Evolutionary conservation across 768 basidiomycete species (phyloP), one percentile per base, ranked within the genome.

Genomic region (Pleurotus giganteus): DNA sequence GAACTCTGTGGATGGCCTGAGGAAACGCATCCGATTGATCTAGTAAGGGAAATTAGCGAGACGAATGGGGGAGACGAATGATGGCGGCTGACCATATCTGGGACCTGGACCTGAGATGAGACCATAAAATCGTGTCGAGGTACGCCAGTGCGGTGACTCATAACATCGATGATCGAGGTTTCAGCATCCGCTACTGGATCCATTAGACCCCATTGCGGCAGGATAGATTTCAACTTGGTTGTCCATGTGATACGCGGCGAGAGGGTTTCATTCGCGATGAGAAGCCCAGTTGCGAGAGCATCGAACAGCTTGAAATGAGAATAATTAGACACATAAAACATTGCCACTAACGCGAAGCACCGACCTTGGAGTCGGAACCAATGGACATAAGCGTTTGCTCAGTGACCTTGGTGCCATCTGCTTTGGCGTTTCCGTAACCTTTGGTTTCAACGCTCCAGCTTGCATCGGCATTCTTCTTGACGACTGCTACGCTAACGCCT

Each of bases 91-190:
- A 37, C 49, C 4, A 37, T 11, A 15, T 50, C 32, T 4, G 31
- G 19, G 4, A 50, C 49, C 4, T 50, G 19, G 17, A 19, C 34
- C 9, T 32, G 1, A 23, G 15, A 3, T 1, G 32, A 3, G 8
- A 7, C 9, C 12, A 24, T 15, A 4, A 59, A 43, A 37, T 66
- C 65, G 39, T 67, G 66, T 2, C 60, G 60, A 32, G 67, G 65
- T 8, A 64, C 31, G 3, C 65, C 66, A 26, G 67, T 66, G 42
- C 65, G 65, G 41, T 69, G 68, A 55, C 60, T 64, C 64, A 67
- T 64, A 4, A 64, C 47, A 49, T 69, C 68, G 29, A 61, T 46
- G 27, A 69, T 61, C 1, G 61, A 55, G 15, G 53, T 59, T 28
- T 61, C 57, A 24, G 57, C 41, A 4, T 59, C 56, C 1, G 64